Evolutionary conservation across 2,329 filamentous ascomycete species (phyloP).

Genomic region (Ceratocystis alfenasii): DNA sequence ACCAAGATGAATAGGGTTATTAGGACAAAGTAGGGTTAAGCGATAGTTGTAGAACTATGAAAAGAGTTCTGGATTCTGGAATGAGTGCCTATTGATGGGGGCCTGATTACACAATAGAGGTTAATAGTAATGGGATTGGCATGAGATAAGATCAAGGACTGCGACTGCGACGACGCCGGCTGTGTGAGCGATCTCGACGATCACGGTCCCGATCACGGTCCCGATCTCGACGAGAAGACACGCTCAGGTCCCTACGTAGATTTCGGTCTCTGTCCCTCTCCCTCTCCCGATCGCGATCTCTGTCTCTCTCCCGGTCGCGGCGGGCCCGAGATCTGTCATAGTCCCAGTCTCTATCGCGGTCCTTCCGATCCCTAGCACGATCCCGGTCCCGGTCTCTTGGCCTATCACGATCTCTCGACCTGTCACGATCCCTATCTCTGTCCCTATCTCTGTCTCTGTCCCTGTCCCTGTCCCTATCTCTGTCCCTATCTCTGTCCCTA

Average conservation of each 20-base stretch:
- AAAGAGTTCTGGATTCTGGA: neutral
- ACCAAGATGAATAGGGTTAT: too few species aligned
- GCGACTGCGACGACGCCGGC: slow-evolving; percentile 14
- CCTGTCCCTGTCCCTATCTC: slow-evolving; percentile 29
- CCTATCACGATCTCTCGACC: slow-evolving; percentile 25
- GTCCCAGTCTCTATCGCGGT: slow-evolving; percentile 26
- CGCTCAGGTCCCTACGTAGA: slow-evolving; percentile 3
- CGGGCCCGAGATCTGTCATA: slow-evolving; percentile 25
- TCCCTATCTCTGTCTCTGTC: slow-evolving; percentile 27
- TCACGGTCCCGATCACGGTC: slow-evolving; percentile 13
- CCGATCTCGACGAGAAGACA: slow-evolving; percentile 17
- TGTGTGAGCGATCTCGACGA: slow-evolving; percentile 14
- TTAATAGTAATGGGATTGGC: neutral
- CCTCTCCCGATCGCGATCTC: slow-evolving; percentile 17
- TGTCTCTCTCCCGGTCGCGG: slow-evolving; percentile 24
- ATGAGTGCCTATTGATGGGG: neutral
- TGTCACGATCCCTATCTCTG: slow-evolving; percentile 24
- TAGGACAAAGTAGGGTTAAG: too few species aligned
- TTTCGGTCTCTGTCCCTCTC: slow-evolving; percentile 20
- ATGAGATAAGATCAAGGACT: neutral
- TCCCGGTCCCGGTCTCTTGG: slow-evolving; percentile 24
- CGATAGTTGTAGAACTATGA: neutral
- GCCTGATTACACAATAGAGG: neutral
- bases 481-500: slow-evolving; percentile 24
- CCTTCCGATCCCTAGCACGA: slow-evolving; percentile 19